Conservation (phyloP, 2,329 filamentous ascomycete genomes). For the Cryoendolithus antarcticus region DNA sequence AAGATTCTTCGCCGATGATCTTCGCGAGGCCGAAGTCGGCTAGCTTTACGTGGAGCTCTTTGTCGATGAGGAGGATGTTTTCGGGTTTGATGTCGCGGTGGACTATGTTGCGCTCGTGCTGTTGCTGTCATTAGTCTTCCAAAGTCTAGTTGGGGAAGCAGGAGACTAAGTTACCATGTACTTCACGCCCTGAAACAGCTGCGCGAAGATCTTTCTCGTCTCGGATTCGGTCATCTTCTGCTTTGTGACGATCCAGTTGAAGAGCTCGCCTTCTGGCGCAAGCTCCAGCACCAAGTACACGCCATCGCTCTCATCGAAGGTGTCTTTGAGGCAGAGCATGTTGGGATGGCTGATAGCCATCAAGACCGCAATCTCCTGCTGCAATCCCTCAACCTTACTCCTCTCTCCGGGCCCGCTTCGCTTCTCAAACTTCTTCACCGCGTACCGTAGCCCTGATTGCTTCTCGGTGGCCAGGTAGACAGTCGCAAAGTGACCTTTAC, state of each 20-base stretch:
- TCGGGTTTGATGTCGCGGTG: slow-evolving; percentile 97
- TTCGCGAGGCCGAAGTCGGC: slow-evolving; percentile 96
- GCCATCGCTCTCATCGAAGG: slow-evolving; percentile 80
- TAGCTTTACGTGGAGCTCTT: slow-evolving; percentile 74
- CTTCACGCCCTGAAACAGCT: slow-evolving; percentile 87
- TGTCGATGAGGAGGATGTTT: slow-evolving; percentile 83
- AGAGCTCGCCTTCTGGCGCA: slow-evolving; percentile 84
- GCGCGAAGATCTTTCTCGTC: slow-evolving; percentile 73
- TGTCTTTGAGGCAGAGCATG: slow-evolving; percentile 84
- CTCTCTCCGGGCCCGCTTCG: slow-evolving; percentile 68
- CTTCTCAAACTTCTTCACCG: slow-evolving; percentile 91
- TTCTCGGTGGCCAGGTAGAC: slow-evolving; percentile 88
- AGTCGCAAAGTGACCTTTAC: slow-evolving; percentile 90
- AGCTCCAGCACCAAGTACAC: slow-evolving; percentile 88
- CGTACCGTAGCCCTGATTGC: slow-evolving; percentile 65
- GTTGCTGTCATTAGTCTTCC: not conserved
- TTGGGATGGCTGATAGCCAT: slow-evolving; percentile 97
- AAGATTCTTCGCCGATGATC: slow-evolving; percentile 96
- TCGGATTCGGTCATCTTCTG: slow-evolving; percentile 77
- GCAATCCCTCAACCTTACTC: slow-evolving; percentile 71
- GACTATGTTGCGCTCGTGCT: slow-evolving; percentile 96
- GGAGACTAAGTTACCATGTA: no score
- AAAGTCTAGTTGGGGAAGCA: no score
- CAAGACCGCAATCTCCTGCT: slow-evolving; percentile 90
- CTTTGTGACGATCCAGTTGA: slow-evolving; percentile 88